These are phyloP conservation scores for Dendrostoma leiphaemia DNA, from an alignment of 2,329 filamentous ascomycete genomes.

Conservation along the genomic window DNA sequence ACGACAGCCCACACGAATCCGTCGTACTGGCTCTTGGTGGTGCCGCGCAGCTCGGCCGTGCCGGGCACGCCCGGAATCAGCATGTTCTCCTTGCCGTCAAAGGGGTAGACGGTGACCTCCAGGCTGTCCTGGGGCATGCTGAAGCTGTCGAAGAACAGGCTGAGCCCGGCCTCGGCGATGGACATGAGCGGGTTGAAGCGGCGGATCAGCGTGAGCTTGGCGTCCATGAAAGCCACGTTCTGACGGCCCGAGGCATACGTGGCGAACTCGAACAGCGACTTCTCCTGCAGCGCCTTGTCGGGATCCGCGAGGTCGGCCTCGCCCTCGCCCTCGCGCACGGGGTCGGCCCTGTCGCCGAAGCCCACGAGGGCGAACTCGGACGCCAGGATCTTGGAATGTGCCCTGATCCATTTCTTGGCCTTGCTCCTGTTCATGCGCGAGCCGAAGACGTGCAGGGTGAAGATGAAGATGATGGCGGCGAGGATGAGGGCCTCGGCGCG, in stretches of 20 bases:
- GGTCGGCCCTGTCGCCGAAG: slow-evolving; percentile 59
- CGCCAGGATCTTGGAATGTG: slow-evolving; percentile 68
- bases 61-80: slow-evolving; percentile 67
- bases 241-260: slow-evolving; percentile 88
- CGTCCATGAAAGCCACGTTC: slow-evolving; percentile 88
- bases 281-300: slow-evolving; percentile 69
- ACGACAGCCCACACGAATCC: slow-evolving; percentile 94
- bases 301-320: slow-evolving; percentile 25
- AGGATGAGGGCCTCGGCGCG: slow-evolving; percentile 82
- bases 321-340: slow-evolving; percentile 43
- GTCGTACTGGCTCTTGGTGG: slow-evolving; percentile 71
- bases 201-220: slow-evolving; percentile 79
- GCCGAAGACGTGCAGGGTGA: slow-evolving; percentile 79
- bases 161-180: slow-evolving; percentile 62
- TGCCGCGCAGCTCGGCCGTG: slow-evolving; percentile 52
- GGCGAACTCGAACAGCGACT: slow-evolving; percentile 80
- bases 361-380: slow-evolving; percentile 87
- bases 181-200: slow-evolving; percentile 75
- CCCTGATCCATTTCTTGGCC: slow-evolving; percentile 76
- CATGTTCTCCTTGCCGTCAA: slow-evolving; percentile 85
- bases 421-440: slow-evolving; percentile 75
- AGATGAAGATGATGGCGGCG: slow-evolving; percentile 68
- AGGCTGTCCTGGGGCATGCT: slow-evolving; percentile 67
- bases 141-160: slow-evolving; percentile 79
- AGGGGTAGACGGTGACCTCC: slow-evolving; percentile 79